These are phyloP conservation scores for Sugiyamaella qingdaonensis DNA, from an alignment of 805 yeast genomes.

Conservation along the genomic window DNA sequence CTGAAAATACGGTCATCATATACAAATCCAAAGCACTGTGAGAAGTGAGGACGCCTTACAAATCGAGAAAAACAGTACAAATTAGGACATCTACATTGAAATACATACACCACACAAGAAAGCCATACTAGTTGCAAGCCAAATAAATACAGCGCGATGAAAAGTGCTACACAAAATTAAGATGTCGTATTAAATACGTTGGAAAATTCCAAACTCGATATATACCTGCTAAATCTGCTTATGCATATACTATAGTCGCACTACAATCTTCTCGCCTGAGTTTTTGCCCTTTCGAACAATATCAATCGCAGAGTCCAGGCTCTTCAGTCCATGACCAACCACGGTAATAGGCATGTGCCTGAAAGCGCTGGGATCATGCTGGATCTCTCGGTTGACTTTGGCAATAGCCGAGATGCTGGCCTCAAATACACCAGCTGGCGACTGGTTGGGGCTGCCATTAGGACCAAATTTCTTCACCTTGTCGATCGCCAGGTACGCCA, in stretches of 20 bases:
- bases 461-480: conserved; percentile 14
- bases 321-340: conserved; percentile 13
- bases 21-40: too few relatives aligned
- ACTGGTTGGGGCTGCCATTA: neutral
- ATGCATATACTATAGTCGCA: neutral
- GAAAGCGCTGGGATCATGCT: neutral
- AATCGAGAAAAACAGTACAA: too few relatives aligned
- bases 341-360: conserved; percentile 15
- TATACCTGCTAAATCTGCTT: too few relatives aligned
- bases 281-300: conserved; percentile 11
- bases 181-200: too few relatives aligned
- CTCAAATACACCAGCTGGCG: conserved; percentile 18
- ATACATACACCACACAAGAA: too few relatives aligned
- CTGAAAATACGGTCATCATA: too few relatives aligned
- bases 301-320: conserved; percentile 13
- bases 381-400: conserved; percentile 1
- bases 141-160: too few relatives aligned
- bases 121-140: too few relatives aligned
- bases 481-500: conserved; percentile 17
- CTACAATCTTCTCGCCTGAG: conserved; percentile 19
- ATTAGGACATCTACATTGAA: too few relatives aligned
- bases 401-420: conserved; percentile 4
- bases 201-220: too few relatives aligned
- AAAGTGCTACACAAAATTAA: too few relatives aligned
- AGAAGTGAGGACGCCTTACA: too few relatives aligned